Percentiles rank a stretch among this genome's conserved stretches.
Conservation (phyloP, 345 rosid species). For the Firmiana major region DNA sequence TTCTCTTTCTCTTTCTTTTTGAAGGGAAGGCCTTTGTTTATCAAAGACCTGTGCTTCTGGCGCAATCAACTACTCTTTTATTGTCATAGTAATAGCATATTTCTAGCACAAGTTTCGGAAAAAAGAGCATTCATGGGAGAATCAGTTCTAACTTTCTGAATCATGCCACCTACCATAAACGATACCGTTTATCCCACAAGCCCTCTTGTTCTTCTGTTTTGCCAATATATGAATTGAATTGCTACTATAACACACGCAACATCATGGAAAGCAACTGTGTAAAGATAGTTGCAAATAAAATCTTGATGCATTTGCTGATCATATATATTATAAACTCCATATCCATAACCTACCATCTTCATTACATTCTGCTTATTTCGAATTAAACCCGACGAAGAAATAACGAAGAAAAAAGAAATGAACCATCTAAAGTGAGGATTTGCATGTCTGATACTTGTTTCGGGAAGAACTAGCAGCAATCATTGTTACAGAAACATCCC, state of each 20-base stretch:
- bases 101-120: too few species aligned
- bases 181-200: too few species aligned
- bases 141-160: too few species aligned
- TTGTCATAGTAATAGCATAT: too few species aligned
- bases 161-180: too few species aligned
- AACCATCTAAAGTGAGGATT: background rate
- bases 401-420: background rate
- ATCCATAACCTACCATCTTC: background rate
- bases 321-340: background rate
- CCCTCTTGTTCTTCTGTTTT: too few species aligned
- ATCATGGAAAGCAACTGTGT: background rate
- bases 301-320: background rate
- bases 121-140: too few species aligned
- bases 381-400: background rate
- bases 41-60: too few species aligned
- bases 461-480: background rate
- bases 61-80: too few species aligned
- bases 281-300: too few species aligned
- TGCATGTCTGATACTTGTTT: background rate
- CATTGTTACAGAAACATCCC: background rate
- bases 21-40: too few species aligned
- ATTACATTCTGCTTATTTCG: constrained; percentile 7
- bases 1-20: too few species aligned
- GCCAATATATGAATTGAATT: background rate
- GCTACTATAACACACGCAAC: background rate